A percentile compares a stretch with the other conserved stretches of the same genome.
Conservation (phyloP, 768 basidiomycete species). For the Psilocybe cubensis region DNA sequence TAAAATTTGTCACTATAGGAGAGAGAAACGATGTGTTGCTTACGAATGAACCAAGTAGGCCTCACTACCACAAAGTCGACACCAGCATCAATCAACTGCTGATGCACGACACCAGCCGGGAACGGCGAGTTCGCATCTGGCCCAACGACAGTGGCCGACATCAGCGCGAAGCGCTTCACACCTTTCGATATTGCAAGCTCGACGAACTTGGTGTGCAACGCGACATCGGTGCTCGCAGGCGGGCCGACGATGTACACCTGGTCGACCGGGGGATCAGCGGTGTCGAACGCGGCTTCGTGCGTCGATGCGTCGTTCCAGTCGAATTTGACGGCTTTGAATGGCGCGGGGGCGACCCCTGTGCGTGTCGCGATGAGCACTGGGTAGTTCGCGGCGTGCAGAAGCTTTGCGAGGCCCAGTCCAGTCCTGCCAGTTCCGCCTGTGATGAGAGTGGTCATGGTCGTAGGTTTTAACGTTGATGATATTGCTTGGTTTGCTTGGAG, state of each 20-base stretch:
- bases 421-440: slow-evolving; percentile 36
- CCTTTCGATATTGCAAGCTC: slow-evolving; percentile 29
- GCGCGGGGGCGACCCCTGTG: slow-evolving; percentile 22
- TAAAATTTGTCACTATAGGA: background rate
- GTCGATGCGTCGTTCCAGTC: slow-evolving; percentile 30
- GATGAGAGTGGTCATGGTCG: slow-evolving; percentile 34
- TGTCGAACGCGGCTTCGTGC: slow-evolving; percentile 28
- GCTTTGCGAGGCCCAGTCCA: slow-evolving; percentile 23
- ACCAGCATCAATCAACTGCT: background rate
- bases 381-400: slow-evolving; percentile 22
- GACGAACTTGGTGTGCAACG: slow-evolving; percentile 28
- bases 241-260: slow-evolving; percentile 24
- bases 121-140: background rate
- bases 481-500: background rate
- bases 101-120: background rate
- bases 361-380: slow-evolving; percentile 29
- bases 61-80: background rate
- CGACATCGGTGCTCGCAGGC: slow-evolving; percentile 8
- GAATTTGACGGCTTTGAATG: slow-evolving; percentile 29
- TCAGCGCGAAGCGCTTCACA: slow-evolving; percentile 32
- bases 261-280: slow-evolving; percentile 18
- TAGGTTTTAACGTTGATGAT: background rate
- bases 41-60: background rate
- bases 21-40: background rate
- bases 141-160: slow-evolving; percentile 20